A percentile compares a stretch with the other conserved stretches of the same genome.
These are phyloP conservation scores for Prunus salicina DNA, from an alignment of 306 rosid species.

Conservation along the genomic window DNA sequence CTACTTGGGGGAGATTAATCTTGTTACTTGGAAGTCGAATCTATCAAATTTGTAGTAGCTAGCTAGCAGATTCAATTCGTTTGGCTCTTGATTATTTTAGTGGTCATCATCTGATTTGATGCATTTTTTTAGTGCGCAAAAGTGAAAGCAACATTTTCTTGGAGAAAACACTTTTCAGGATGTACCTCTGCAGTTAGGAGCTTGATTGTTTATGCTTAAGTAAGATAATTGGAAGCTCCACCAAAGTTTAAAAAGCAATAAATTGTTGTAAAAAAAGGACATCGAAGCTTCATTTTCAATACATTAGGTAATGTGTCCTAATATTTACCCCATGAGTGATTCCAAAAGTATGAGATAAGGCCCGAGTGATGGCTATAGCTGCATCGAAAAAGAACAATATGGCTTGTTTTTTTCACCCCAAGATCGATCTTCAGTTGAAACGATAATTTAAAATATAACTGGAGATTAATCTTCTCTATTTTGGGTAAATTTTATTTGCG, in stretches of 20 bases:
- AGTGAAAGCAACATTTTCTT: slow-evolving; percentile 9
- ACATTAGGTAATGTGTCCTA: neutral
- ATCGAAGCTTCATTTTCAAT: neutral
- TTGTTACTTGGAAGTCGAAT: neutral
- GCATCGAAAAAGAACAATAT: neutral
- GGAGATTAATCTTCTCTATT: neutral
- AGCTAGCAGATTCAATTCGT: neutral
- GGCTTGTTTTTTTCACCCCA: neutral
- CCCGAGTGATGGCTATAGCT: too few relatives aligned
- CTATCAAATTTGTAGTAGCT: neutral
- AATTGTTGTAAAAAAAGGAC: neutral
- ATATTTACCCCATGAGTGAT: neutral
- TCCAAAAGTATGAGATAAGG: too few relatives aligned
- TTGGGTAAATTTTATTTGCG: too few relatives aligned
- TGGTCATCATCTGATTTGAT: neutral
- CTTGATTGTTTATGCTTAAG: neutral
- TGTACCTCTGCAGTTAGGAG: neutral
- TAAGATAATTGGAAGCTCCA: neutral
- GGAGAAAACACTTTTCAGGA: neutral
- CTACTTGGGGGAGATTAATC: neutral
- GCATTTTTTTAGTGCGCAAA: neutral
- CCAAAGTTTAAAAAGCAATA: neutral
- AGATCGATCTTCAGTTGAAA: neutral
- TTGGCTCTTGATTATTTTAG: neutral
- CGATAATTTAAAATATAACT: slow-evolving; percentile 3